Conservation (phyloP, 1,139 yeast species). For the Sugiyamaella xylanicola region DNA sequence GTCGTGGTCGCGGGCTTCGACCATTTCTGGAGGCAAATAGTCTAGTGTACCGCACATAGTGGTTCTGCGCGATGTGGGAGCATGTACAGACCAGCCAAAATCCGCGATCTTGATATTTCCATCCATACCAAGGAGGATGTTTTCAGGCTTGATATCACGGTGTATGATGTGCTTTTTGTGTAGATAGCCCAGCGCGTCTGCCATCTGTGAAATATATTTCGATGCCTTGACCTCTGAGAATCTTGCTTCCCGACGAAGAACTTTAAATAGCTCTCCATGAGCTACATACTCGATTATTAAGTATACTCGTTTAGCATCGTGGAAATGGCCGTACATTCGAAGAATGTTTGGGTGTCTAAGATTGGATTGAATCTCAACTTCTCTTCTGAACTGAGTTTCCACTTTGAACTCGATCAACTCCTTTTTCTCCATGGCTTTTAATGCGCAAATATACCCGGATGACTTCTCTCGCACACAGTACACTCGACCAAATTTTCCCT, state of each 20-base stretch:
- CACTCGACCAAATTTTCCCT: slow-evolving; percentile 91
- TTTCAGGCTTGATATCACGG: slow-evolving; percentile 96
- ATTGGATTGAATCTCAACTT: slow-evolving; percentile 84
- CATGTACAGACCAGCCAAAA: slow-evolving; percentile 93
- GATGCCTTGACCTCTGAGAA: slow-evolving; percentile 76
- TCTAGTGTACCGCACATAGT: slow-evolving; percentile 96
- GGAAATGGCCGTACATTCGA: slow-evolving; percentile 82
- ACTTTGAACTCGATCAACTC: slow-evolving; percentile 75
- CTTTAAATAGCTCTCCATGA: slow-evolving; percentile 83
- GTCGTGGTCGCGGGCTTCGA: slow-evolving; percentile 80
- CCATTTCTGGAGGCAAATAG: slow-evolving; percentile 94
- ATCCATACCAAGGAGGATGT: slow-evolving; percentile 72
- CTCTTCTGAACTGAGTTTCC: slow-evolving; percentile 87
- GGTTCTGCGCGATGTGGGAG: slow-evolving; percentile 57
- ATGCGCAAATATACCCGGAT: slow-evolving; percentile 81
- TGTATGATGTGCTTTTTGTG: slow-evolving; percentile 83
- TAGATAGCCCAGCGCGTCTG: slow-evolving; percentile 72
- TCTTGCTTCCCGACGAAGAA: slow-evolving; percentile 61
- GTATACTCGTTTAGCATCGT: slow-evolving; percentile 77
- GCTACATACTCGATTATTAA: slow-evolving; percentile 82
- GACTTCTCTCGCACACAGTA: slow-evolving; percentile 79
- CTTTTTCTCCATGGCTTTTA: slow-evolving; percentile 84
- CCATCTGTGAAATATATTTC: slow-evolving; percentile 74
- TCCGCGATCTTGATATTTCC: slow-evolving; percentile 92
- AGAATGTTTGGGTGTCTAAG: slow-evolving; percentile 74